Evolutionary conservation across 2,329 filamentous ascomycete species (phyloP), one percentile per base, ranked within the genome.

Genomic region (Trichoderma endophyticum): DNA sequence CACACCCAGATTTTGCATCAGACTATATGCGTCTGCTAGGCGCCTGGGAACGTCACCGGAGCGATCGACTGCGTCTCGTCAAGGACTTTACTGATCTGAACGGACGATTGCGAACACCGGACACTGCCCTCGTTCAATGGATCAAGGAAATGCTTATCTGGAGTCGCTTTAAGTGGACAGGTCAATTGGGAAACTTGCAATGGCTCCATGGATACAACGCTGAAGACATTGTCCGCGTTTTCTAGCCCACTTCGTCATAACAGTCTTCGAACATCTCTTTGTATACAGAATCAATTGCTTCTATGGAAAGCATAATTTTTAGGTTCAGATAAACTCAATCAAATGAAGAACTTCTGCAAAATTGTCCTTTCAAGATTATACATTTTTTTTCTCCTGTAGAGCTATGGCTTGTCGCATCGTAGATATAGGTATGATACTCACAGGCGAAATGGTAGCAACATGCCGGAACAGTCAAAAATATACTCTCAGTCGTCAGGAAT

Each of bases 391-490:
- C 15, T 34, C 36, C 12, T 2, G 15, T 6, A 18, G 36, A 8
- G 0, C 14, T 2, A 39, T 7, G 6, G 6, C 3, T 39, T 39
- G 1, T 18, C 36, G 6, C 36, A 18, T 39, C 2, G 36, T 39
- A 39, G 34, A 36, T 36, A 36, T 6, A 36, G 14, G 5, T 1
- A 34, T 12, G 32, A 8, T 36, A 7, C 34, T 36, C 34, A 14
- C 14, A 15, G 1, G 14, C 34, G 5, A 15, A 3, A 3, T 14
- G 14, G 14, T 0, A 36, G 34, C 5, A 36, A 6, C 34, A 36
- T 7, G 34, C 34, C 6, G 3, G 14, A 1, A 5, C 2, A 6
- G 1, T 3, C 1, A 36, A 0, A 1, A 36, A 36, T 15, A 3
- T 0, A 36, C 12, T 14, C 34, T 36, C 34, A 2, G 3, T 34